A percentile compares a stretch with the other conserved stretches of the same genome.
phyloP scores from a whole-genome alignment of 169 alveolate genomes.

The Cryptosporidium xiaoi region DNA sequence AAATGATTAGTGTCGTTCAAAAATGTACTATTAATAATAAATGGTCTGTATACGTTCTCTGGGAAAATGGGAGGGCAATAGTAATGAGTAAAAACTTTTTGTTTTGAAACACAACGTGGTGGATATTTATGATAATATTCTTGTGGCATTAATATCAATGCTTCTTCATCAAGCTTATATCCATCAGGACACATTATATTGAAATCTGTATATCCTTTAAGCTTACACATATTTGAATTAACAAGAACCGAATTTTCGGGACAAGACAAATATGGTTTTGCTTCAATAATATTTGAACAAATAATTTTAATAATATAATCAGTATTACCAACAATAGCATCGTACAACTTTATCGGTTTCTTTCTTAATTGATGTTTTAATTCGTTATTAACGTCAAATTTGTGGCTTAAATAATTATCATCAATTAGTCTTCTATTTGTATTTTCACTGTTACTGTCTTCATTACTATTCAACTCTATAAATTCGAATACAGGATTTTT shows the following conservation, averaged over 20 bases:
- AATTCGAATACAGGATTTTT: background rate
- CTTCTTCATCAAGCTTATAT: constrained; percentile 45
- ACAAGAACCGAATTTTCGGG: constrained; percentile 47
- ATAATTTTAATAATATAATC: constrained; percentile 40
- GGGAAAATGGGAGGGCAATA: constrained; percentile 63
- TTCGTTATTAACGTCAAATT: background rate
- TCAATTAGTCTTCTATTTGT: background rate
- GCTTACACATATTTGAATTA: constrained; percentile 25
- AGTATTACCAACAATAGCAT: constrained; percentile 60
- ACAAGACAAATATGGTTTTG: constrained; percentile 60
- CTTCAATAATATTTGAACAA: constrained; percentile 18
- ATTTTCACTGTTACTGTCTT: background rate
- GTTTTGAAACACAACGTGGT: constrained; percentile 64
- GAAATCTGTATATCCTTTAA: constrained; percentile 45
- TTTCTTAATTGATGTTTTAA: background rate
- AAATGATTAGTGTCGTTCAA: background rate
- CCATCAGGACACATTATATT: constrained; percentile 43
- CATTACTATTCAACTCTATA: background rate
- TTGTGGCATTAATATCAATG: constrained; percentile 21
- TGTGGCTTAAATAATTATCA: background rate
- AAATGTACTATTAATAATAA: constrained; percentile 12
- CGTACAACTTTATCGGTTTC: constrained; percentile 4
- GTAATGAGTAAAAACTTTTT: constrained; percentile 52
- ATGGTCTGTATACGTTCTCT: constrained; percentile 40
- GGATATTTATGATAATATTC: constrained; percentile 48